A percentile compares a stretch with the other conserved stretches of the same genome.
Conservation (phyloP, 139 green algal genomes). For the Chlorella sp. region DNA sequence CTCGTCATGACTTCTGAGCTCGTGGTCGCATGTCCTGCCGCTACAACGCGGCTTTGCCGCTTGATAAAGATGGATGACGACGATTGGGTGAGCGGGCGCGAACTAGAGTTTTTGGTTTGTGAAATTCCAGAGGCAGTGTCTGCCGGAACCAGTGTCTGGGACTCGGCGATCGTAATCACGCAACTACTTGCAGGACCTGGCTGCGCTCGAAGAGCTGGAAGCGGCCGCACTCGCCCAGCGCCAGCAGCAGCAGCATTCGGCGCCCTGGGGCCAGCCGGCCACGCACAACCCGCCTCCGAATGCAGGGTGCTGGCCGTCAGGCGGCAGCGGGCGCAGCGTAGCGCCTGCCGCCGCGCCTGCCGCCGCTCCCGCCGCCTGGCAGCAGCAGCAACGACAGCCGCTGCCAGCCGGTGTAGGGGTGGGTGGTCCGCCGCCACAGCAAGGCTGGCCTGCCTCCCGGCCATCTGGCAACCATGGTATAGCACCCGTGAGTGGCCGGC, state of each 20-base stretch:
- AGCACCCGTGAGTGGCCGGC: background rate
- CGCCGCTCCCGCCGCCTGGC: conserved; percentile 5
- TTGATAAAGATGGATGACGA: background rate
- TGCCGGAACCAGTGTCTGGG: too few species aligned
- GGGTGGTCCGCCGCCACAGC: background rate
- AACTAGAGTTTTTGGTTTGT: background rate
- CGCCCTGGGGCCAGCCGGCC: background rate
- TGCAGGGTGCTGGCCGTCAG: background rate
- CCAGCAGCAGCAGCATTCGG: background rate
- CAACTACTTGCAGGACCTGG: conserved; percentile 16
- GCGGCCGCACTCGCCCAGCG: conserved; percentile 28
- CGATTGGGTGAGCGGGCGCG: background rate
- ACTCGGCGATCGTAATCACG: too few species aligned
- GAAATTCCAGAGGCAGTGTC: background rate
- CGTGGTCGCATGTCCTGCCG: too few species aligned
- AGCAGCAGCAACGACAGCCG: background rate
- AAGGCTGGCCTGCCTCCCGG: background rate
- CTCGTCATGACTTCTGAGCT: too few species aligned
- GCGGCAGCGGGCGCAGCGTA: background rate
- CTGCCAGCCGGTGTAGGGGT: background rate
- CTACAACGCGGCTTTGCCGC: too few species aligned
- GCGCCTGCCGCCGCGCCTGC: background rate
- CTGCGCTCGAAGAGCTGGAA: conserved; percentile 29
- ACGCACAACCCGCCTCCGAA: too few species aligned
- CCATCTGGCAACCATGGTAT: background rate